A percentile compares a stretch with the other conserved stretches of the same genome.
Evolutionary conservation across 2,329 filamentous ascomycete species (phyloP).

Genomic region (Ambrosiella beaveri): DNA sequence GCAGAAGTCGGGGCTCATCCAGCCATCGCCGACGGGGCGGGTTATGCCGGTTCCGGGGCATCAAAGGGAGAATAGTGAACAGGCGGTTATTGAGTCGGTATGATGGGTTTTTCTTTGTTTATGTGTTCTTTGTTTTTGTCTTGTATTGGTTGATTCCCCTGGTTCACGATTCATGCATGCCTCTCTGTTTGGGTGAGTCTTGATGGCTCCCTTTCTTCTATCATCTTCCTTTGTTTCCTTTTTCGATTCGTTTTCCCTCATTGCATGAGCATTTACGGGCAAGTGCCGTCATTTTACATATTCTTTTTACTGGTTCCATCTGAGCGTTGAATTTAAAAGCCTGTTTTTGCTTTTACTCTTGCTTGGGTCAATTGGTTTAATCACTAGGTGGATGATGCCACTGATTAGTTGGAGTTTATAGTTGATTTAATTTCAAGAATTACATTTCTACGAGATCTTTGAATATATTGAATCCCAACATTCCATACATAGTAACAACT

Average conservation of each 20-base stretch:
- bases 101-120: not conserved
- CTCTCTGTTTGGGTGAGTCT: not conserved
- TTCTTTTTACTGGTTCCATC: not conserved
- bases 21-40: slow-evolving; percentile 8
- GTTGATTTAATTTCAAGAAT: no score
- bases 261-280: not conserved
- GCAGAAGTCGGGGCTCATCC: slow-evolving; percentile 12
- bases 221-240: not conserved
- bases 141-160: not conserved
- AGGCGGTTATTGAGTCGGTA: slow-evolving; percentile 17
- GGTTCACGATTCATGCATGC: not conserved
- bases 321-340: not conserved
- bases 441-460: no score
- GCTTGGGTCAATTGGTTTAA: not conserved
- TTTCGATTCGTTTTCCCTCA: not conserved
- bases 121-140: not conserved
- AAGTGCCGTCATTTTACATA: not conserved
- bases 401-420: no score
- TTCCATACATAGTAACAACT: not conserved
- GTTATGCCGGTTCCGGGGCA: slow-evolving; percentile 16
- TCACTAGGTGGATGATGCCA: not conserved
- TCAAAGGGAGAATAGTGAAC: slow-evolving; percentile 22
- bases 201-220: not conserved
- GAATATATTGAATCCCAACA: no score
- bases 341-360: not conserved